These are phyloP conservation scores for Castanea crenata DNA, from an alignment of 306 rosid species.

Conservation along the genomic window DNA sequence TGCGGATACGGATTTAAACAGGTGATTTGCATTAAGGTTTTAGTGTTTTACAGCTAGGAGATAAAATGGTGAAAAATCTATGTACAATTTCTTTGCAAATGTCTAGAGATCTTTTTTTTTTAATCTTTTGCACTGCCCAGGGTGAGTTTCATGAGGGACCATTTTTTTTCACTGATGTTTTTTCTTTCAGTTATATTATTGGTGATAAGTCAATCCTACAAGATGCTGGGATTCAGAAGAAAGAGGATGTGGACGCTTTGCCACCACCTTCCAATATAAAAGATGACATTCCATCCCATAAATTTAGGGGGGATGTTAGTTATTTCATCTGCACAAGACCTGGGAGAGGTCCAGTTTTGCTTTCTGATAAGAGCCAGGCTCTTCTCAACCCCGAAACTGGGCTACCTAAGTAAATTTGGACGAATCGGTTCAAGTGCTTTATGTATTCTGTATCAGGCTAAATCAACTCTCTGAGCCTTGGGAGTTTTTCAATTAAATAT, in stretches of 20 bases:
- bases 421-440: constrained; percentile 9
- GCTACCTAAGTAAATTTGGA: constrained; percentile 56
- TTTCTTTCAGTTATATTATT: constrained; percentile 60
- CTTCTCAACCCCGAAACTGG: constrained; percentile 83
- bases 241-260: constrained; percentile 60
- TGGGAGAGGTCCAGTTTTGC: constrained; percentile 88
- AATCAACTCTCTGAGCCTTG: constrained; percentile 14
- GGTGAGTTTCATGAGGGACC: constrained; percentile 13
- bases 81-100: not conserved
- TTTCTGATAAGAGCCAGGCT: constrained; percentile 64
- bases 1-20: constrained; percentile 62
- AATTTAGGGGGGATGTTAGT: constrained; percentile 75
- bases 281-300: constrained; percentile 67
- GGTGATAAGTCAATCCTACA: constrained; percentile 82
- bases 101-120: constrained; percentile 1
- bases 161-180: constrained; percentile 7
- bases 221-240: constrained; percentile 73
- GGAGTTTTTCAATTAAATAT: constrained; percentile 29
- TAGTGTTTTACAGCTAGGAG: constrained; percentile 15
- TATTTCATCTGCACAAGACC: constrained; percentile 96
- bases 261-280: constrained; percentile 77
- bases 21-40: constrained; percentile 37
- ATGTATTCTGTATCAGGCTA: constrained; percentile 26
- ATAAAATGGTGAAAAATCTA: constrained; percentile 5
- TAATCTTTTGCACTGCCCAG: not conserved